Evolutionary conservation across 2,329 filamentous ascomycete genomes (phyloP), one percentile per base, ranked within the genome.

Genomic region (Dactylellina parvicollis): DNA sequence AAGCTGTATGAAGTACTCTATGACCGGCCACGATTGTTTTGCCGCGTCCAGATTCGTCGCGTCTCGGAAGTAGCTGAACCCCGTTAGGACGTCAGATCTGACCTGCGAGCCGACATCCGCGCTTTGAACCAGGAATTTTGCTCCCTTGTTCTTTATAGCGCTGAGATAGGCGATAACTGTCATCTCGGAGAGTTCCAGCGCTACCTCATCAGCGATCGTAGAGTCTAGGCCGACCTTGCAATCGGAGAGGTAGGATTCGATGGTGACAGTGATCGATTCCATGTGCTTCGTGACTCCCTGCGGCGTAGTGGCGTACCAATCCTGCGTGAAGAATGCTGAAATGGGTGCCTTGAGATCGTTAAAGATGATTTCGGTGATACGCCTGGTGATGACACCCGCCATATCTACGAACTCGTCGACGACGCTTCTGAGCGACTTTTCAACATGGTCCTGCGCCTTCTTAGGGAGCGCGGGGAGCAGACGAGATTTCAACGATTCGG

Each of bases 341-440:
- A 96, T 88, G 36, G 96, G 92, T 24, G 87, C 80, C 75, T 86
- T 86, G 84, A 99, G 96, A 84, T 99, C 95, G 77, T 87, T 85
- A 83, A 99, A 96, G 79, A 99, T 90, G 67, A 98, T 86, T 72
- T 88, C 86, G 57, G 92, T 91, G 79, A 98, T 98, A 77, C 90
- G 89, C 77, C 88, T 88, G 79, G 98, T 91, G 82, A 93, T 97
- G 84, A 94, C 92, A 4, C 93, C 96, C 78, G 91, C 92, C 69
- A 97, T 87, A 82, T 99, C 95, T 57, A 99, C 91, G 81, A 98
- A 99, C 76, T 92, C 92, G 81, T 97, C 92, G 47, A 96, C 84
- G 78, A 97, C 92, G 30, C 84, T 83, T 32, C 89, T 87, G 50
- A 90, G 89, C 59, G 89, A 87, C 76, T 92, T 88, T 80, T 92